These are phyloP conservation scores for Lipomyces oligophaga DNA, from an alignment of 805 yeast species.

Conservation along the genomic window DNA sequence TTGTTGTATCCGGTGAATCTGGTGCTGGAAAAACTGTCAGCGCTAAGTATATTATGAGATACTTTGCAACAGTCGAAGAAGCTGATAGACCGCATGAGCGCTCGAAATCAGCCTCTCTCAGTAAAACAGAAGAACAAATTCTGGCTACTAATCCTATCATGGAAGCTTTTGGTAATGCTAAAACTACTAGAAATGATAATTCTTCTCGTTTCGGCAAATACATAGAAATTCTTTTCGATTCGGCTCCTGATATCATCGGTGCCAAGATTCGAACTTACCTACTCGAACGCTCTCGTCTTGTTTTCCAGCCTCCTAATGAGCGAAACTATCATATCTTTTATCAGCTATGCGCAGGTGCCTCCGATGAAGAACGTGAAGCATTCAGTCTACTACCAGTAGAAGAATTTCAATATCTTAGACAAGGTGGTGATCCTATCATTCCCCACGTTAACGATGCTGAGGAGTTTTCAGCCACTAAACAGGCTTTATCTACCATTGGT, in stretches of 20 bases:
- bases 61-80: conserved; percentile 87
- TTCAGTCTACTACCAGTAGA: conserved; percentile 61
- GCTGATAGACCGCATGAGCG: conserved; percentile 38
- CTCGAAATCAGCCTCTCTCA: conserved; percentile 56
- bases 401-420: conserved; percentile 78
- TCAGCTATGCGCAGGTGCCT: conserved; percentile 73
- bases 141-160: conserved; percentile 95
- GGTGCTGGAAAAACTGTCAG: conserved; percentile 99
- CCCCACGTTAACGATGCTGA: conserved; percentile 75
- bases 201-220: conserved; percentile 97
- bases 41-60: conserved; percentile 96
- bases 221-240: conserved; percentile 81
- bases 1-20: conserved; percentile 94
- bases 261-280: conserved; percentile 91
- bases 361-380: conserved; percentile 49
- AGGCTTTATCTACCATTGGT: conserved; percentile 78
- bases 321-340: conserved; percentile 94
- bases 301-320: conserved; percentile 85
- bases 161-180: conserved; percentile 98
- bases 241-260: conserved; percentile 75
- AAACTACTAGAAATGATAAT: conserved; percentile 94
- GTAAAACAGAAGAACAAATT: conserved; percentile 88
- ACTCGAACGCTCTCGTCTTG: conserved; percentile 89
- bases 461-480: conserved; percentile 72
- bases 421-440: conserved; percentile 73